Evolutionary conservation across 768 basidiomycete genomes (phyloP).

Genomic region (Exidia glandulosa): DNA sequence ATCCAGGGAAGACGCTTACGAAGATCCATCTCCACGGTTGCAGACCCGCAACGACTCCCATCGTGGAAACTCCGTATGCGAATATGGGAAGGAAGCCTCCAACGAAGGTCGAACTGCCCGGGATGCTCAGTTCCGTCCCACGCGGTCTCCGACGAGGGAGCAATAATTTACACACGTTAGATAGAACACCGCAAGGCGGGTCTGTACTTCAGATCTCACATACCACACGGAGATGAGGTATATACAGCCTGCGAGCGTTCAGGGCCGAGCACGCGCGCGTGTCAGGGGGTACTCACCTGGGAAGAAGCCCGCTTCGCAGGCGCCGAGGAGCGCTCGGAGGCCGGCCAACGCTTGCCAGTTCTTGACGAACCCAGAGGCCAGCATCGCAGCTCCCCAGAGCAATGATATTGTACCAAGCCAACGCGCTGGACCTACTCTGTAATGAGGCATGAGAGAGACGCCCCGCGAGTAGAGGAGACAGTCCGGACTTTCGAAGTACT

Average conservation of each 20-base stretch:
- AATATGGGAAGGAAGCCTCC: constrained; percentile 8
- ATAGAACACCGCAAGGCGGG: constrained; percentile 13
- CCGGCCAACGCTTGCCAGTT: constrained; percentile 17
- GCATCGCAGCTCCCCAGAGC: constrained; percentile 17
- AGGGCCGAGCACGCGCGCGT: not conserved
- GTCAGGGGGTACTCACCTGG: constrained; percentile 8
- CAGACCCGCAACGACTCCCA: constrained; percentile 7
- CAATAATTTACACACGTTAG: constrained; percentile 13
- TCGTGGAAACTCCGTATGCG: constrained; percentile 7
- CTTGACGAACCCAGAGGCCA: constrained; percentile 18
- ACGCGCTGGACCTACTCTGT: not conserved
- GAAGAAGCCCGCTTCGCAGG: constrained; percentile 15
- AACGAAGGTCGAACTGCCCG: constrained; percentile 6
- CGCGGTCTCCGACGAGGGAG: constrained; percentile 6
- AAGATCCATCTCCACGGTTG: constrained; percentile 22
- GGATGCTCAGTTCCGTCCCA: not conserved
- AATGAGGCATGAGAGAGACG: not conserved
- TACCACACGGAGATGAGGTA: constrained; percentile 16
- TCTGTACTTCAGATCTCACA: constrained; percentile 13
- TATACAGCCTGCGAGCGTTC: not conserved
- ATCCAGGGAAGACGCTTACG: not conserved
- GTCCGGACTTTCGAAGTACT: not conserved
- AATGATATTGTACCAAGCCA: not conserved
- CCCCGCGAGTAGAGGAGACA: not conserved
- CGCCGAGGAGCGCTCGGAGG: constrained; percentile 16